phyloP scores from a whole-genome alignment of 208 protist species.

The Dictyostelium gargantuum region DNA sequence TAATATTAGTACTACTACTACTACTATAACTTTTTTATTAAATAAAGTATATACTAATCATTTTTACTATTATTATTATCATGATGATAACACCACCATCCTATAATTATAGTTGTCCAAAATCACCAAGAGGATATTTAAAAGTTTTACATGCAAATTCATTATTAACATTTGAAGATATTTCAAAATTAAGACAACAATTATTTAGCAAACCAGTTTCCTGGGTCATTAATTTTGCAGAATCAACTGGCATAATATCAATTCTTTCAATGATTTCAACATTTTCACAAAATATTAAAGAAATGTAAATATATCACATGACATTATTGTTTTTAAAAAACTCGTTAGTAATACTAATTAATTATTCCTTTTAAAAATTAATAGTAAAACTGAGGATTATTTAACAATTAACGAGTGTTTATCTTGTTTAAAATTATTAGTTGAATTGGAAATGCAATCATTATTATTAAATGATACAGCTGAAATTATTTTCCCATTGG shows the following conservation, averaged over 20 bases:
- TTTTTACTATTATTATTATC: not conserved
- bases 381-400: slow-evolving; percentile 44
- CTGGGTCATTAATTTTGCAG: slow-evolving; percentile 54
- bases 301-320: slow-evolving; percentile 7
- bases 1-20: no score
- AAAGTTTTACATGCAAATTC: slow-evolving; percentile 4
- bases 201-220: not conserved
- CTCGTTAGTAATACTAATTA: no score
- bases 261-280: slow-evolving; percentile 38
- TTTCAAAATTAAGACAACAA: not conserved
- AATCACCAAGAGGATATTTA: slow-evolving; percentile 11
- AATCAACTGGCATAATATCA: slow-evolving; percentile 41
- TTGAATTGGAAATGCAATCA: slow-evolving; percentile 48
- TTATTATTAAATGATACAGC: slow-evolving; percentile 36
- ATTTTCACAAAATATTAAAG: not conserved
- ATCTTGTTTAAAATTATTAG: slow-evolving; percentile 42
- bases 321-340: no score
- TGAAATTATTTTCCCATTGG: slow-evolving; percentile 26
- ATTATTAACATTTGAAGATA: slow-evolving; percentile 18
- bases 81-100: not conserved
- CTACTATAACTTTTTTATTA: no score
- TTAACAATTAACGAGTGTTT: slow-evolving; percentile 54
- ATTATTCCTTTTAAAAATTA: no score
- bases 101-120: not conserved
- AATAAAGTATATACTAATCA: no score